Evolutionary conservation across 768 basidiomycete genomes (phyloP).

Genomic region (Hygrophoropsis aurantiaca): DNA sequence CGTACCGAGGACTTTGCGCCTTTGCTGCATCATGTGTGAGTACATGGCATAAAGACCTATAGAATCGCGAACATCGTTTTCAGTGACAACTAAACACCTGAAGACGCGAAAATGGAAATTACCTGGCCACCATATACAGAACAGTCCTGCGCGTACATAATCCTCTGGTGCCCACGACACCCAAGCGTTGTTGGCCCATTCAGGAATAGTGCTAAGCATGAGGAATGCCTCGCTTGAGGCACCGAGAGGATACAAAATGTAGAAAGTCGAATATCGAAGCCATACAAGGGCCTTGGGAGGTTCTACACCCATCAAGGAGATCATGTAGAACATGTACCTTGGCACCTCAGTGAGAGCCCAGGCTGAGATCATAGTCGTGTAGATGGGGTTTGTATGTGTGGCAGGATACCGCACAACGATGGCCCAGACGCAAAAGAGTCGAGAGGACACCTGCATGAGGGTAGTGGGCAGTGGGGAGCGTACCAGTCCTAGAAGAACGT

Average conservation of each 20-base stretch:
- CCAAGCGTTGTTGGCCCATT: conserved; percentile 42
- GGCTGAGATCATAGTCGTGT: conserved; percentile 87
- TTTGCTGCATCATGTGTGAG: conserved; percentile 58
- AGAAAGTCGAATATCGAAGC: conserved; percentile 92
- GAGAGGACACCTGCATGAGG: conserved; percentile 73
- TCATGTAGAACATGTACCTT: conserved; percentile 87
- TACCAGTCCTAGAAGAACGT: conserved; percentile 79
- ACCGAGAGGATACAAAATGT: conserved; percentile 89
- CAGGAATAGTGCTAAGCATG: conserved; percentile 71
- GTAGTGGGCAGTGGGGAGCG: conserved; percentile 76
- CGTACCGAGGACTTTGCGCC: conserved; percentile 51
- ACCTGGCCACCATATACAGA: conserved; percentile 91
- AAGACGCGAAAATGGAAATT: conserved; percentile 18
- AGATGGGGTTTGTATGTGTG: conserved; percentile 74
- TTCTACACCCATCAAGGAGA: conserved; percentile 52
- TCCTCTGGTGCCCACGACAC: conserved; percentile 55
- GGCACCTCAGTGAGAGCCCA: conserved; percentile 93
- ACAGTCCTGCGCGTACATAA: conserved; percentile 57
- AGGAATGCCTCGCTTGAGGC: conserved; percentile 89
- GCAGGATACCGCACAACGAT: conserved; percentile 40
- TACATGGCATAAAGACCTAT: conserved; percentile 55
- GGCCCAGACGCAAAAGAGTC: conserved; percentile 86
- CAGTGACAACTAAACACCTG: neutral
- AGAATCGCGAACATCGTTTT: neutral
- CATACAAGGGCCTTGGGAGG: conserved; percentile 62